Base-by-base conservation (phyloP, 768 basidiomycete genomes). In the Leccinum disarticulatum region DNA sequence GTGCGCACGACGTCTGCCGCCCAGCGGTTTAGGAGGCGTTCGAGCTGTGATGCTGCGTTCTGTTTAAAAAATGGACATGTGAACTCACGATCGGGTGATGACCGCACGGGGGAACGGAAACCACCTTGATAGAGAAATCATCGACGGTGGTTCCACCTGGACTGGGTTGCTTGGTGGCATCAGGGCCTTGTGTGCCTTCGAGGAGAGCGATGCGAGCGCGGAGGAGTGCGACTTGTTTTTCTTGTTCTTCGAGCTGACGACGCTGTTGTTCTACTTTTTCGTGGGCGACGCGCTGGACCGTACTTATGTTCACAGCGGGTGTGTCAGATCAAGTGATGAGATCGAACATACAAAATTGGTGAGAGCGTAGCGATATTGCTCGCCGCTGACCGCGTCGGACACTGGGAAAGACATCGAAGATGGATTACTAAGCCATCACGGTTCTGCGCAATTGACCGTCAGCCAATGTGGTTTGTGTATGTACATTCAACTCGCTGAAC, bases 231-330 rank as follows among this genome's bases (percentile, higher is more conserved):
- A 93, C 87, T 70, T 93, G 90, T 62, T 84, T 79, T 63, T 94
- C 92, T 70, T 93, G 91, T 70, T 91, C 88, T 68, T 91, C 87
- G 19, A 93, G 81, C 68, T 93, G 90, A 11, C 68, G 68, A 11
- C 91, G 79, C 70, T 93, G 91, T 65, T 88, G 83, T 72, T 93
- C 91, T 64, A 93, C 91, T 73, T 90, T 92, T 73, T 93, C 87
- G 77, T 93, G 91, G 30, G 91, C 91, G 70, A 93, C 89, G 56
- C 90, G 83, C 91, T 66, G 53, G n/a, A 25, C 22, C 19, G 17
- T 11, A 6, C 27, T 15, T 17, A 13, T 31, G 15, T 31, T 15
- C 28, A 31, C 15, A 10, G 14, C 17, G 30, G 9, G 30, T 31
- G 31, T 31, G 31, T 31, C 31, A 31, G 10, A 31, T 31, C 6